A percentile compares a stretch with the other conserved stretches of the same genome.
Evolutionary conservation across 805 yeast species (phyloP).

Genomic region (Zygoascus ofunaensis): DNA sequence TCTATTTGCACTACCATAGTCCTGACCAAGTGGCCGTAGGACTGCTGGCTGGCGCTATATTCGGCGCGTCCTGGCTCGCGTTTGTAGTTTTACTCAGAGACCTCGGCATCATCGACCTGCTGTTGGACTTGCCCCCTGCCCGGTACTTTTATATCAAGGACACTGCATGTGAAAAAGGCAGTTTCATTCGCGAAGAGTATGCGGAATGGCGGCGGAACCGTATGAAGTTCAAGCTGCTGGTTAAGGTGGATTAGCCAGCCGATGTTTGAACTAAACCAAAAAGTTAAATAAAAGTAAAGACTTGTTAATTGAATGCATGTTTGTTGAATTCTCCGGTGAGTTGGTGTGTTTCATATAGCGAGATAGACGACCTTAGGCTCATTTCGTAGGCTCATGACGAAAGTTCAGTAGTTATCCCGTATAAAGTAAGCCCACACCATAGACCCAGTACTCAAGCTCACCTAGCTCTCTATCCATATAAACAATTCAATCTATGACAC

Average conservation of each 20-base stretch:
- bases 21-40: constrained; percentile 69
- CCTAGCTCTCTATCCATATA: too few relatives aligned
- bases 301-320: too few relatives aligned
- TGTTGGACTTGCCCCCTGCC: constrained; percentile 49
- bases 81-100: constrained; percentile 49
- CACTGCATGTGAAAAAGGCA: constrained; percentile 25
- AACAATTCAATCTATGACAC: too few relatives aligned
- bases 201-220: constrained; percentile 24
- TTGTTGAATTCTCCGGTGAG: too few relatives aligned
- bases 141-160: constrained; percentile 33
- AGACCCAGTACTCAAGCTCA: too few relatives aligned
- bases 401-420: too few relatives aligned
- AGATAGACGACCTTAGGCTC: too few relatives aligned
- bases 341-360: too few relatives aligned
- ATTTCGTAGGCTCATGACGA: too few relatives aligned
- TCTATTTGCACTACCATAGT: constrained; percentile 72
- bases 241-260: constrained; percentile 17
- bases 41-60: constrained; percentile 45
- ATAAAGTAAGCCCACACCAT: too few relatives aligned
- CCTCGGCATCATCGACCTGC: constrained; percentile 57
- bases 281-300: too few relatives aligned
- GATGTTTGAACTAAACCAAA: too few relatives aligned
- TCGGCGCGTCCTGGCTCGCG: constrained; percentile 52
- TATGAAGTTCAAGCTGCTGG: constrained; percentile 21
- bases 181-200: constrained; percentile 26